phyloP scores from a whole-genome alignment of 1,139 yeast species.

The Yarrowia galli region DNA sequence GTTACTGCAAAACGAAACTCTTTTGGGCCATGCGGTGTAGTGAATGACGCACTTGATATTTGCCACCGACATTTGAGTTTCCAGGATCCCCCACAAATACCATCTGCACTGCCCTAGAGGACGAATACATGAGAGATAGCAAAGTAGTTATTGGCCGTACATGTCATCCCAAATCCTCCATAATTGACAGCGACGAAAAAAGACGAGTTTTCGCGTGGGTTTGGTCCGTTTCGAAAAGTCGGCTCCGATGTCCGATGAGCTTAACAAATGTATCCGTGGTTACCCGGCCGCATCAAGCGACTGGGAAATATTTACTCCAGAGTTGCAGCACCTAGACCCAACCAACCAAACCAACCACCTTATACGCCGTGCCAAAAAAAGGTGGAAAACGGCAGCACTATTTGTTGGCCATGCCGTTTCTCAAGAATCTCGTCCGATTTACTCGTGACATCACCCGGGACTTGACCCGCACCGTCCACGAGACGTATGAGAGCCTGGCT shows the following conservation, averaged over 20 bases:
- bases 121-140: constrained; percentile 6
- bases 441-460: constrained; percentile 33
- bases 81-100: background rate
- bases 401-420: constrained; percentile 27
- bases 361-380: background rate
- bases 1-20: background rate
- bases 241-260: constrained; percentile 24
- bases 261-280: background rate
- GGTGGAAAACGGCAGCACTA: constrained; percentile 2
- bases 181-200: background rate
- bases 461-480: constrained; percentile 13
- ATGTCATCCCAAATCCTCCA: background rate
- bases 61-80: constrained; percentile 13
- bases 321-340: no score
- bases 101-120: background rate
- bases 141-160: background rate
- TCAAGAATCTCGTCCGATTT: constrained; percentile 21
- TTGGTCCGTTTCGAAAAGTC: background rate
- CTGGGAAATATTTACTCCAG: background rate
- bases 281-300: constrained; percentile 24
- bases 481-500: constrained; percentile 22
- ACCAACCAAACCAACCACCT: constrained; percentile 2
- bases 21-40: background rate
- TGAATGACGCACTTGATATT: background rate
- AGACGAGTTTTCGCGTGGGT: background rate